Percentiles rank a stretch among this genome's conserved stretches.
Evolutionary conservation across 805 yeast genomes (phyloP).

Genomic region (Helenozyma baotianmanensis): DNA sequence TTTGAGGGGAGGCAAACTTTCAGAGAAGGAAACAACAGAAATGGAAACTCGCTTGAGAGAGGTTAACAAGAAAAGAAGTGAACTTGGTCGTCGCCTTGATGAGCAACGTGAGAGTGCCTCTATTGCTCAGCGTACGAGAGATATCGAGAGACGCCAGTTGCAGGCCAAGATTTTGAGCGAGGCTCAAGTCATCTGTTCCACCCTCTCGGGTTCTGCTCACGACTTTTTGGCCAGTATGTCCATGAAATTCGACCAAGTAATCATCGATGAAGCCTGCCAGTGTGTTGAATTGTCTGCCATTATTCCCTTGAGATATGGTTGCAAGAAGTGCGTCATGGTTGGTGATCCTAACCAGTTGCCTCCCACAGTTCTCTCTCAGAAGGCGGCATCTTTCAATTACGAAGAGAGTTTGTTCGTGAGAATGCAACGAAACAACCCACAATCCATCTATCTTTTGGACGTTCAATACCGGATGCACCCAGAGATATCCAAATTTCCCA

Average conservation of each 20-base stretch:
- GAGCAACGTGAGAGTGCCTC: slow-evolving; percentile 71
- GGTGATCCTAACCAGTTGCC: slow-evolving; percentile 99
- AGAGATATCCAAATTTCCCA: slow-evolving; percentile 80
- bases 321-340: slow-evolving; percentile 88
- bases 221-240: slow-evolving; percentile 73
- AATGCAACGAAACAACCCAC: slow-evolving; percentile 67
- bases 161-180: slow-evolving; percentile 68
- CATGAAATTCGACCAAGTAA: slow-evolving; percentile 80
- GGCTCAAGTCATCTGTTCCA: slow-evolving; percentile 86
- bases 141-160: slow-evolving; percentile 67
- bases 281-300: slow-evolving; percentile 89
- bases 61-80: slow-evolving; percentile 58
- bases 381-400: slow-evolving; percentile 73
- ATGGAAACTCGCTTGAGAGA: slow-evolving; percentile 50
- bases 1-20: slow-evolving; percentile 23
- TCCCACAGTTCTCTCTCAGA: slow-evolving; percentile 89
- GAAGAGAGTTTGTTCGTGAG: slow-evolving; percentile 93
- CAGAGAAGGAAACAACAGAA: slow-evolving; percentile 41
- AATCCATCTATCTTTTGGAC: slow-evolving; percentile 67
- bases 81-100: slow-evolving; percentile 69
- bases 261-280: slow-evolving; percentile 96
- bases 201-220: slow-evolving; percentile 92
- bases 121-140: slow-evolving; percentile 67
- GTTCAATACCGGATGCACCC: slow-evolving; percentile 99
- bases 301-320: slow-evolving; percentile 89